Conservation (phyloP, 768 basidiomycete species). For the Sporobolomyces phaffii region DNA sequence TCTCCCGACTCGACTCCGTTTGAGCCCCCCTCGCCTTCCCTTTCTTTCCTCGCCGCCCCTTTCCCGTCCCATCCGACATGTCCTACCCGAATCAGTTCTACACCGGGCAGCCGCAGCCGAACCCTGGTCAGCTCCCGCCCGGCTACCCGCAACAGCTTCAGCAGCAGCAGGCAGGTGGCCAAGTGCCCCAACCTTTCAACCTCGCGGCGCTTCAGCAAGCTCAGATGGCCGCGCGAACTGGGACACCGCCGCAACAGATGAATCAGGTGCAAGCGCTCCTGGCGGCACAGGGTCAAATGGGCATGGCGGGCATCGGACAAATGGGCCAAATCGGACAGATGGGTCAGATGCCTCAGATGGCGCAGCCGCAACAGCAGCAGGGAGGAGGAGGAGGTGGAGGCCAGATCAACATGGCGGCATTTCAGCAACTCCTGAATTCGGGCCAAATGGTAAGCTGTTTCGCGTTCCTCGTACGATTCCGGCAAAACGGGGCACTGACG, state of each 20-base stretch:
- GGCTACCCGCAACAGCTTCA: not conserved
- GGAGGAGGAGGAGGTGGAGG: conserved; percentile 1
- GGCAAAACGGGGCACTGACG: not conserved
- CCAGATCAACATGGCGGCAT: conserved; percentile 21
- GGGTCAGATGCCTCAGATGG: not conserved
- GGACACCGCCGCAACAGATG: not conserved
- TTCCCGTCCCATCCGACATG: conserved; percentile 3
- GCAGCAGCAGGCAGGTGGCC: not conserved
- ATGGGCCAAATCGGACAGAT: conserved; percentile 1
- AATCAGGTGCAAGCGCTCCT: conserved; percentile 3
- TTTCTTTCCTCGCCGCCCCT: not conserved
- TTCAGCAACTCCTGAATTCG: conserved; percentile 25
- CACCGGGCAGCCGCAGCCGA: not conserved
- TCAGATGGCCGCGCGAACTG: not conserved
- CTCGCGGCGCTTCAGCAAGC: conserved; percentile 17
- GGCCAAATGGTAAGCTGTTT: conserved; percentile 11
- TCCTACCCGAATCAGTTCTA: conserved; percentile 27
- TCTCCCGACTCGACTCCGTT: not conserved
- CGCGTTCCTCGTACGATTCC: not conserved
- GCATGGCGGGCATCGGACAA: not conserved
- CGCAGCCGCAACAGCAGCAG: conserved; percentile 9
- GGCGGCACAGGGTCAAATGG: not conserved
- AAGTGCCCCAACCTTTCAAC: conserved; percentile 11
- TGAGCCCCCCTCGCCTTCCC: not conserved
- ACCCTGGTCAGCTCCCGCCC: not conserved